Evolutionary conservation across 768 basidiomycete genomes (phyloP).

Genomic region (Amanita molliuscula): DNA sequence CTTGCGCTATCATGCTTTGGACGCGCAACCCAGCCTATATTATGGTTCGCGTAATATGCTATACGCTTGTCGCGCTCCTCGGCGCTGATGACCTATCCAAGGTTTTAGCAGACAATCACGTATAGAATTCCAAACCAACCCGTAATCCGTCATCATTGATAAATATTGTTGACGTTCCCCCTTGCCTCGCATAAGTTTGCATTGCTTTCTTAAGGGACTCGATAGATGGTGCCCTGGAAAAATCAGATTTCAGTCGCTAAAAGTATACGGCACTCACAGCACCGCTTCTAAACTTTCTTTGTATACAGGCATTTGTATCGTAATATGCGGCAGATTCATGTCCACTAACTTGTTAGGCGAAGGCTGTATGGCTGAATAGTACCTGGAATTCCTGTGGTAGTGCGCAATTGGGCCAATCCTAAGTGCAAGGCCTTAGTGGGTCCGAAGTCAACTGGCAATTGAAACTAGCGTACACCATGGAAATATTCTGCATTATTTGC

Average conservation of each 20-base stretch:
- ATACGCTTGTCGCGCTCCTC: slow-evolving; percentile 53
- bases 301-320: slow-evolving; percentile 81
- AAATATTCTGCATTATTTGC: slow-evolving; percentile 60
- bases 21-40: slow-evolving; percentile 75
- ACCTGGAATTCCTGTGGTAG: slow-evolving; percentile 69
- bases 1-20: slow-evolving; percentile 45
- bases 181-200: slow-evolving; percentile 81
- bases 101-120: not conserved
- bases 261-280: slow-evolving; percentile 31
- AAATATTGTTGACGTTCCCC: slow-evolving; percentile 68
- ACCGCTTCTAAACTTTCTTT: slow-evolving; percentile 67
- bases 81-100: slow-evolving; percentile 38
- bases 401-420: slow-evolving; percentile 72
- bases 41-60: slow-evolving; percentile 60
- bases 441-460: not conserved
- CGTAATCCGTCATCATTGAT: slow-evolving; percentile 73
- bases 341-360: slow-evolving; percentile 36
- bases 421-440: slow-evolving; percentile 16
- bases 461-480: slow-evolving; percentile 41
- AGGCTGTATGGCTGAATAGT: slow-evolving; percentile 64
- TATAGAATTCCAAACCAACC: slow-evolving; percentile 8
- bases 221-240: slow-evolving; percentile 44
- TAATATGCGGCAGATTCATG: slow-evolving; percentile 59
- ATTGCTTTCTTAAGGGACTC: slow-evolving; percentile 71
- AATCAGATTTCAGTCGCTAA: not conserved